Evolutionary conservation across 129 eudicot genomes (phyloP).

Genomic region (Flaveria sonorensis): DNA sequence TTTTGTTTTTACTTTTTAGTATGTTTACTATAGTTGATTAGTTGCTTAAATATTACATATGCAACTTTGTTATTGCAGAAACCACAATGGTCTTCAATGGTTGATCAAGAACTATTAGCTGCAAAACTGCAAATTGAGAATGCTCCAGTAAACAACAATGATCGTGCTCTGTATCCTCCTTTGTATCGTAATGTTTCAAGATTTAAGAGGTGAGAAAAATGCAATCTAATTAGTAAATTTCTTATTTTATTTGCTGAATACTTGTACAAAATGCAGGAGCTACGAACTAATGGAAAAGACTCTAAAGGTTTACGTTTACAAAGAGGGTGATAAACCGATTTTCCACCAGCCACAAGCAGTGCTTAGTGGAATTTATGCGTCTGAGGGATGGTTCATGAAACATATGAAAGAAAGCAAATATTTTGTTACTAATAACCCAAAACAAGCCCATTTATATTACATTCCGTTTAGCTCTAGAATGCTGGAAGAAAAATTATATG

Average conservation of each 20-base stretch:
- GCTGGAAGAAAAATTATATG: conserved; percentile 56
- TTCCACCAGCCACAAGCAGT: conserved; percentile 69
- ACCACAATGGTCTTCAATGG: conserved; percentile 62
- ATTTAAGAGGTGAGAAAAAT: conserved; percentile 56
- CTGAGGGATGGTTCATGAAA: conserved; percentile 98
- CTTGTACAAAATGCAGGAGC: conserved; percentile 53
- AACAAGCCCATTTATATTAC: conserved; percentile 69
- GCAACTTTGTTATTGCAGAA: conserved; percentile 38
- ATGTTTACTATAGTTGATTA: background rate
- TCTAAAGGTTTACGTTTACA: conserved; percentile 81
- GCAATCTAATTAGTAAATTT: background rate
- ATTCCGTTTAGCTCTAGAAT: conserved; percentile 72
- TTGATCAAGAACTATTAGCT: conserved; percentile 61
- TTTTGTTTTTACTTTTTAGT: background rate
- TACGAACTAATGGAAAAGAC: conserved; percentile 83
- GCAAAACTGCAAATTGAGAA: conserved; percentile 59
- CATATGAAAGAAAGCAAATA: conserved; percentile 52
- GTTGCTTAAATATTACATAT: background rate
- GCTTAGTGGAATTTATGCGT: conserved; percentile 84
- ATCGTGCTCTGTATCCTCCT: conserved; percentile 59
- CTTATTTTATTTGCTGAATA: background rate
- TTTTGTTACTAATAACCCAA: conserved; percentile 50
- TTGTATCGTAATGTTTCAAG: conserved; percentile 69
- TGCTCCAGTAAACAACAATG: conserved; percentile 38
- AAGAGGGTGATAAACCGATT: conserved; percentile 74